Conservation (phyloP, 768 basidiomycete genomes). For the Daedaleopsis nitida region DNA sequence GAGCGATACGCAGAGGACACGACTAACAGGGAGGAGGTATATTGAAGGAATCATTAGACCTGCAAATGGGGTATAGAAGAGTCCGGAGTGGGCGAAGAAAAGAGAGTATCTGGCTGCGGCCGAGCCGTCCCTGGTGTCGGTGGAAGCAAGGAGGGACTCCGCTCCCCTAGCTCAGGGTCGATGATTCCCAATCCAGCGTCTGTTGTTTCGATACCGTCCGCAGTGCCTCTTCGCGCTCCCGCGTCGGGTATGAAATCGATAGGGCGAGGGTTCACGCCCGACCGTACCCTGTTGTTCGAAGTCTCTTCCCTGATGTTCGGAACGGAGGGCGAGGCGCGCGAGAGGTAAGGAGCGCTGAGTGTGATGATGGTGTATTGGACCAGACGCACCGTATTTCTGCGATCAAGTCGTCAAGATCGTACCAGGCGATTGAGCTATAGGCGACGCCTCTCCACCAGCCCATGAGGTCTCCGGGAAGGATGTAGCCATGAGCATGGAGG, state of each 20-base stretch:
- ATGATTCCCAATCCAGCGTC: conserved; percentile 47
- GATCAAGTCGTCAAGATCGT: conserved; percentile 74
- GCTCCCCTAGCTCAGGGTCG: conserved; percentile 39
- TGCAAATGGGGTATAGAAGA: conserved; percentile 21
- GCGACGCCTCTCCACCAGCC: conserved; percentile 76
- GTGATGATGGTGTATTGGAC: not conserved
- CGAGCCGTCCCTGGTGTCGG: conserved; percentile 14
- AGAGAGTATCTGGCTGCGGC: not conserved
- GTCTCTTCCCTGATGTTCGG: conserved; percentile 62
- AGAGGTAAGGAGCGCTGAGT: not conserved
- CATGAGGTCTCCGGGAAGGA: conserved; percentile 61
- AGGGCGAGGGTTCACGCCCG: conserved; percentile 51
- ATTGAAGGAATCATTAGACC: conserved; percentile 2
- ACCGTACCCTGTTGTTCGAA: conserved; percentile 84
- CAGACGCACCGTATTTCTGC: conserved; percentile 73
- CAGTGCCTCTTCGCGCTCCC: conserved; percentile 63
- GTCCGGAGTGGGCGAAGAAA: conserved; percentile 6
- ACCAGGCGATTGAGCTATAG: conserved; percentile 73
- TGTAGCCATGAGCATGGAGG: conserved; percentile 75
- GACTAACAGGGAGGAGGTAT: conserved; percentile 13
- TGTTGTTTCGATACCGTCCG: conserved; percentile 66
- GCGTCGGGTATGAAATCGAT: conserved; percentile 76
- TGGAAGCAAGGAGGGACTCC: conserved; percentile 23
- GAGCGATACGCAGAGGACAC: conserved; percentile 10
- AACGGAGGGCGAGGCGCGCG: conserved; percentile 4